Base-by-base conservation (phyloP, 2,329 filamentous ascomycete genomes). In the Colletotrichum sidae region DNA sequence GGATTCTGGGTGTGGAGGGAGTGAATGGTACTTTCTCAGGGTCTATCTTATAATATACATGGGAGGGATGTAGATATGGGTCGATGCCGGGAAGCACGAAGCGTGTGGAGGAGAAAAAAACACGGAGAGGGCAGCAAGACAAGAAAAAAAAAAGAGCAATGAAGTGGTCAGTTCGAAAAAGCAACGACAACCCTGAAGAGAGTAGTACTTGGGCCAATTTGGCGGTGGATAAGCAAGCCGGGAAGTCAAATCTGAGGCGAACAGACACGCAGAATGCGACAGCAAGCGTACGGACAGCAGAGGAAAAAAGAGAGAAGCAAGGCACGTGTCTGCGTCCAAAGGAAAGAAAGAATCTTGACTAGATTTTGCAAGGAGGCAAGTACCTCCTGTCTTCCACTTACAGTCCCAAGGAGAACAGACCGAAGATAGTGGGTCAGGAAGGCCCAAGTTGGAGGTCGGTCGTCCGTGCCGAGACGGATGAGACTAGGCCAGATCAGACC, bases 41-140 rank as follows among this genome's bases (percentile, higher is more conserved):
- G 64, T 65, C 60, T 51, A 54, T 65, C 60, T 64, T 59, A 67
- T 25, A 25, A 25, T 25, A 25, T 65, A 67, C 64, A 59, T 59
- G 49, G 54, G 42, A 55, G 62, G 62, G 62, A 52, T 65, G 62
- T 52, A 62, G 58, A 56, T 65, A 65, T 52, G 50, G 62, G 51
- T 56, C 54, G 56, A 60, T 55, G 61, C 52, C n/a, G 61, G 61
- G 42, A 65, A 45, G 45, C 13, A 50, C 42, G 39, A 42, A 55
- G 25, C 25, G 25, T 25, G 25, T 25, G 25, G 25, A 25, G 25
- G 25, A 25, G 50, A 50, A 51, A 13, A 35, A 33, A 56, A 17
- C 34, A 56, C 45, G 39, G 59, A 45, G 10, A 35, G 64, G 25
- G 54, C 17, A 64, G 44, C 25, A 25, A 35, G 17, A 41, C 47